Base-by-base conservation (phyloP, 345 rosid genomes). In the Anastatica hierochuntica region DNA sequence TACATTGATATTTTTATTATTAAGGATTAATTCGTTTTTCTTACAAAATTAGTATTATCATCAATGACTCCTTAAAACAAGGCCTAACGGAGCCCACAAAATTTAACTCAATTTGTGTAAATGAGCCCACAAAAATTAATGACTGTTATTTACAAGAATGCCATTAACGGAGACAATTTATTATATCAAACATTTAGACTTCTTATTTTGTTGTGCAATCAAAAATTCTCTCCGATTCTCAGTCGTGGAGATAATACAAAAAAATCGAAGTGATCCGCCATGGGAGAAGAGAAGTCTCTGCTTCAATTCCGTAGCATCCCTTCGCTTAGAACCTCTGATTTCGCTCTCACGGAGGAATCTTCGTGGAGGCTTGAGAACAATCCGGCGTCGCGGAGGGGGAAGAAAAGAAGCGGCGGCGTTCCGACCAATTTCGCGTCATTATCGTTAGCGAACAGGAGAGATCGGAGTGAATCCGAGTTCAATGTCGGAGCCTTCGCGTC, bases 221-320 rank as follows among this genome's bases (percentile, higher is more conserved):
- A 4, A 36, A 57, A n/a, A n/a, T n/a, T n/a, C 29, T 42, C 52
- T 27, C 41, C 44, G 11, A 14, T 14, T 38, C 61, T 46, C 70
- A 13, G 52, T 48, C 59, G 5, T 5, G 5, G 24, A 21, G 5
- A 21, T 2, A 21, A 21, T 2, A 21, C 2, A 21, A 21, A 21
- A 5, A 21, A 21, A 21, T 21, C 33, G 6, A 62, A 46, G 17
- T 39, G 19, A 48, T 59, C 50, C 34, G 61, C 47, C 69, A 82
- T 80, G 92, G 58, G 66, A 72, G 81, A 75, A 50, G 77, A 77
- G 60, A 61, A 62, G 11, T 65, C 74, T 53, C 24, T 59, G 5
- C 26, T 79, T 45, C 58, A 71, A 0, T 72, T 75, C 42, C 68
- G 64, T 42, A 56, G 30, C 66, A 49, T 76, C 21, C 73, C 81